Conservation (phyloP, 176 grass and related monocot species). For the Oryza longistaminata region DNA sequence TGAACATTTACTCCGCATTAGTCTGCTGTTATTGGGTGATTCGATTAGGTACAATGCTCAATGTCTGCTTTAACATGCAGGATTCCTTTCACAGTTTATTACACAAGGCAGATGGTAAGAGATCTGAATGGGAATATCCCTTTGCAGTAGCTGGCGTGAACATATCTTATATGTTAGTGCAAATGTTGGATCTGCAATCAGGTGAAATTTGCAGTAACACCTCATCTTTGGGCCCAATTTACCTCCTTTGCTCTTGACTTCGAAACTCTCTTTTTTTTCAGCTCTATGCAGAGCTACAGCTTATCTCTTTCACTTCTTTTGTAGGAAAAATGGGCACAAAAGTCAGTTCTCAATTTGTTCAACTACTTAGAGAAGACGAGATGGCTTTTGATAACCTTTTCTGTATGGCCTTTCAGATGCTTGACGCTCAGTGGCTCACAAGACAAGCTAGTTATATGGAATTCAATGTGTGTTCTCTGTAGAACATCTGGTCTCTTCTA, state of each 20-base stretch:
- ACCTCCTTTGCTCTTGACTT: conserved; percentile 1
- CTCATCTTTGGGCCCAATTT: not conserved
- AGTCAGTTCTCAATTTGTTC: conserved; percentile 62
- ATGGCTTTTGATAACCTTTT: conserved; percentile 85
- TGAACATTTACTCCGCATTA: conserved; percentile 20
- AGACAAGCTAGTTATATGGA: conserved; percentile 85
- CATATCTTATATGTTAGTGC: conserved; percentile 67
- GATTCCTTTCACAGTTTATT: conserved; percentile 73
- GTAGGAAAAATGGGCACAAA: conserved; percentile 58
- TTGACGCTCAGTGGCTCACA: conserved; percentile 76
- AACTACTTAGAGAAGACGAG: conserved; percentile 64
- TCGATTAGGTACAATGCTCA: conserved; percentile 35
- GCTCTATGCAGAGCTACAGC: not conserved
- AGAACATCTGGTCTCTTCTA: not conserved
- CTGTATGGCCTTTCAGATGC: conserved; percentile 71
- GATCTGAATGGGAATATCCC: conserved; percentile 80
- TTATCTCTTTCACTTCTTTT: conserved; percentile 25
- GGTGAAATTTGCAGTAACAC: conserved; percentile 35
- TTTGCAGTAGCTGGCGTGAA: conserved; percentile 73
- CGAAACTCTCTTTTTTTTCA: not conserved
- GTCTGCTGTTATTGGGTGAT: not conserved
- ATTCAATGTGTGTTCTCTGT: conserved; percentile 64
- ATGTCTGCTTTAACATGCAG: conserved; percentile 43
- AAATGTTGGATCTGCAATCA: conserved; percentile 73
- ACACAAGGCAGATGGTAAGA: conserved; percentile 57